phyloP scores from a whole-genome alignment of 352 stramenopile genomes.

The Thraustotheca clavata region DNA sequence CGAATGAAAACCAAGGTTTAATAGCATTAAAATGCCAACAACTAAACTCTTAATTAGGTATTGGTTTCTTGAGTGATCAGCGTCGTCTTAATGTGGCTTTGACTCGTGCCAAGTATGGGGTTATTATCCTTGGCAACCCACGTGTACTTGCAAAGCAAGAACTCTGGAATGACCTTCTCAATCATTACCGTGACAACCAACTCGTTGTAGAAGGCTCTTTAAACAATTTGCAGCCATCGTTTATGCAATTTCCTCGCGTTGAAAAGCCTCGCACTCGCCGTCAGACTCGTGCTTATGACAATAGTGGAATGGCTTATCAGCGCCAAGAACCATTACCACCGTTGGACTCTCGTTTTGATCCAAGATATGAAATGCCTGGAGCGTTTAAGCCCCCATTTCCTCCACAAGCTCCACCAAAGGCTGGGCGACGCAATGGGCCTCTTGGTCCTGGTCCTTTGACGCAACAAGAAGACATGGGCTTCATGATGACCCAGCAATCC shows the following conservation, averaged over 20 bases:
- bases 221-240: constrained; percentile 94
- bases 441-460: constrained; percentile 51
- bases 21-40: not conserved
- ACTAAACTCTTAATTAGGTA: constrained; percentile 33
- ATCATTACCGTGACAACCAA: constrained; percentile 96
- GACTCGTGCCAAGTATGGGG: constrained; percentile 96
- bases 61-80: constrained; percentile 98
- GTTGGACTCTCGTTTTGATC: constrained; percentile 78
- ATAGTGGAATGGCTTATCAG: constrained; percentile 33
- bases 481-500: constrained; percentile 42
- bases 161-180: constrained; percentile 95
- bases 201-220: constrained; percentile 94
- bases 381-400: not conserved
- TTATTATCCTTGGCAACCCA: constrained; percentile 97
- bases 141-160: constrained; percentile 95
- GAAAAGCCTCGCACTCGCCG: constrained; percentile 26
- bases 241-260: constrained; percentile 93
- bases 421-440: not conserved
- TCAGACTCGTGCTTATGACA: constrained; percentile 16
- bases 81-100: constrained; percentile 98
- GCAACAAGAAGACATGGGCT: constrained; percentile 33
- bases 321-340: constrained; percentile 43
- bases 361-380: constrained; percentile 56
- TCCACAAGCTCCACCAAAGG: not conserved
- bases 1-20: constrained; percentile 94